Evolutionary conservation across 768 basidiomycete genomes (phyloP), one percentile per base, ranked within the genome.

Genomic region (Leucocoprinus birnbaumii): DNA sequence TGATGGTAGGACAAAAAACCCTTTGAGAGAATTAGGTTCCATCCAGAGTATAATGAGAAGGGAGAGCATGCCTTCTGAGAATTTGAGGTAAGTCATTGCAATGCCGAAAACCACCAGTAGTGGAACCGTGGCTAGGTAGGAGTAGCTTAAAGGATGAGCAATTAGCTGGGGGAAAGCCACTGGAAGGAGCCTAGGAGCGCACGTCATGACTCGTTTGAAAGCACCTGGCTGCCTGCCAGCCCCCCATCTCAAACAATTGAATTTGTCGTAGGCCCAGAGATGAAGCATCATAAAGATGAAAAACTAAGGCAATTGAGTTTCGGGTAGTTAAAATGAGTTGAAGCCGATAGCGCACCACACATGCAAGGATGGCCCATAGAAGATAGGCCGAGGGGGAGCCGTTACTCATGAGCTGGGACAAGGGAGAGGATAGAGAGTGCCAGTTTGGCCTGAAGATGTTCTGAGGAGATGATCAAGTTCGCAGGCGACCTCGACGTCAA

Each of bases 191-290:
- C 27, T 35, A 41, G 43, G 41, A 37, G 75, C 84, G 64, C 64
- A 91, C 88, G 88, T 92, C 91, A 93, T 93, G 64, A 93, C 78
- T 48, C 91, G 79, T 71, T 88, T 91, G 80, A 93, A 93, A 11
- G 90, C 84, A 53, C 91, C 91, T 54, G 86, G 87, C 66, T 89
- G 87, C 50, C 87, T 78, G 31, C 87, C 88, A 13, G 84, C 77
- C 65, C 83, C 77, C 88, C 89, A 91, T 68, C 73, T 79, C 44
- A 91, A 68, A 68, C 90, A 91, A 58, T 83, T 77, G 68, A 91
- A 88, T 56, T 71, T 77, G 71, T 92, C 90, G 63, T 91, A 92
- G 58, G 72, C 74, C 87, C 87, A 92, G n/a, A 92, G 78, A 66
- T 92, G 90, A 61, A 80, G 73, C 45, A 87, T 62, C 53, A 91